phyloP scores from a whole-genome alignment of 2,329 filamentous ascomycete species.

The Alternaria triticina region DNA sequence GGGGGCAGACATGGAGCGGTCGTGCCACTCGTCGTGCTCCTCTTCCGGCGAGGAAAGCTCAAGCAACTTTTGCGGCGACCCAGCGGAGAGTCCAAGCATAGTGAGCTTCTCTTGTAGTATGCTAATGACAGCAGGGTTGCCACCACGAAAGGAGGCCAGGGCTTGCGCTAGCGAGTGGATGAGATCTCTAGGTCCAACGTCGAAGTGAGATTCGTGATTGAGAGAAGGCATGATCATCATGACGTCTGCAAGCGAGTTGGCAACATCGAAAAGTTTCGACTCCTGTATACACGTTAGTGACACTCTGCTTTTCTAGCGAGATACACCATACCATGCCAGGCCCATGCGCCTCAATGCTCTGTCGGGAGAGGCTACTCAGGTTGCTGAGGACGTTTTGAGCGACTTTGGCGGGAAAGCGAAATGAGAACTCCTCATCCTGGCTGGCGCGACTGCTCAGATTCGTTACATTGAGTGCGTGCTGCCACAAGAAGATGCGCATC shows the following conservation, averaged over 20 bases:
- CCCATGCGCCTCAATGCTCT: constrained; percentile 44
- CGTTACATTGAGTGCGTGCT: constrained; percentile 44
- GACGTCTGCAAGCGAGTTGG: constrained; percentile 45
- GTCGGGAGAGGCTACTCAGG: constrained; percentile 36
- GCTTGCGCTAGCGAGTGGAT: constrained; percentile 42
- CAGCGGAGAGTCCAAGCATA: constrained; percentile 33
- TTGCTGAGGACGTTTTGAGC: constrained; percentile 42
- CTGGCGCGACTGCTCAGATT: constrained; percentile 34
- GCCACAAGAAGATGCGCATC: constrained; percentile 48
- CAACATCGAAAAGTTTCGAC: constrained; percentile 45
- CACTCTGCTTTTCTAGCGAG: neutral
- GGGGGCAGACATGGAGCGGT: constrained; percentile 24
- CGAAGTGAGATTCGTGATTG: constrained; percentile 40
- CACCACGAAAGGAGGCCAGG: constrained; percentile 39
- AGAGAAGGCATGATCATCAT: constrained; percentile 46
- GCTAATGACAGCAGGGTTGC: constrained; percentile 42
- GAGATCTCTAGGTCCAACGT: constrained; percentile 41
- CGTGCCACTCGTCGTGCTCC: constrained; percentile 36
- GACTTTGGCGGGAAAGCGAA: constrained; percentile 44
- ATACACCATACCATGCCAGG: constrained; percentile 41
- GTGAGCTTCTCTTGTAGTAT: constrained; percentile 43
- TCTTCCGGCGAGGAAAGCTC: constrained; percentile 43
- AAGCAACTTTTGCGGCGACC: constrained; percentile 38
- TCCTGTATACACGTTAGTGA: constrained; percentile 25
- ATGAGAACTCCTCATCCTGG: constrained; percentile 43